Base-by-base conservation (phyloP, 2,329 filamentous ascomycete genomes). In the Aspergillus persii region DNA sequence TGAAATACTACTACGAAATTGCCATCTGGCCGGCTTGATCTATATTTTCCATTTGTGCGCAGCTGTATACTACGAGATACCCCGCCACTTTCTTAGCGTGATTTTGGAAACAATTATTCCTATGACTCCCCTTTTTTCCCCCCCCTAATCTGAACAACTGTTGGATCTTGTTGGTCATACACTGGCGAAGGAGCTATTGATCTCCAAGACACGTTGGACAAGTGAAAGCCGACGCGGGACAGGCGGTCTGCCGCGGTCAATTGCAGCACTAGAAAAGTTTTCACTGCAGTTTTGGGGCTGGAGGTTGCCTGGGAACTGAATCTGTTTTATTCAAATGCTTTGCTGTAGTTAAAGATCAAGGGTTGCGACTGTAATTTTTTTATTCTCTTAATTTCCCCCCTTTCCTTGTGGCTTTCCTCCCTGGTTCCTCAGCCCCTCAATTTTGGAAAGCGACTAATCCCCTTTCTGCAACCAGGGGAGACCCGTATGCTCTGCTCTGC, bases 1-100 rank as follows among this genome's bases (percentile, higher is more conserved):
- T 63, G 59, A 61, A 54, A 55, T 58, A 23, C 18, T 23, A 23
- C 18, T 23, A 56, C 36, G 56, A 53, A 56, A 56, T 53, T 58
- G 56, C 53, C 18, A 11, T 53, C 39, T 23, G 23, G 31, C n/a
- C 49, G 11, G 41, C 48, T 59, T 46, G 50, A 31, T 26, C 48
- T 44, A 46, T 53, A 39, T 30, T 46, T 33, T 50, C 11, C 11
- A 31, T 12, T 44, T 26, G 7, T 26, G 9, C 29, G 30, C 8
- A 8, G 30, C n/a, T 26, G 3, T 11, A 30, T 15, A 46, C 11
- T 23, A 23, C 18, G 18, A 23, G 18, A 12, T 8, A 26, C 26
- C 30, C 4, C 5, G 18, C 29, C 36, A 41, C 12, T 18, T n/a
- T n/a, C 36, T 41, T 15, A 6, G 15, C 36, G 36, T 41, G 36